These are phyloP conservation scores for Spencermartinsiella ligniputridi DNA, from an alignment of 1,139 yeast genomes.

Conservation along the genomic window DNA sequence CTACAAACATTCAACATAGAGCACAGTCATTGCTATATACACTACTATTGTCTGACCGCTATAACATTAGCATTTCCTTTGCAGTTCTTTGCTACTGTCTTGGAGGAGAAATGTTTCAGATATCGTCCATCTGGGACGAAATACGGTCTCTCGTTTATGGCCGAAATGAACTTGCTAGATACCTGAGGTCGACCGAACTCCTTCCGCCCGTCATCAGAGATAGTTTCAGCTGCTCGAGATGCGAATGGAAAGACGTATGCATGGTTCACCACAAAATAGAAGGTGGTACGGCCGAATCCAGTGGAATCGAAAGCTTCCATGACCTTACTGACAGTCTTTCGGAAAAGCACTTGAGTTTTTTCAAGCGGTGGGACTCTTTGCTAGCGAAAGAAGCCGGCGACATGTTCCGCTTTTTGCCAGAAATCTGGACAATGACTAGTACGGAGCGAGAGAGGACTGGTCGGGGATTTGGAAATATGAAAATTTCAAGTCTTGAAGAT, in stretches of 20 bases:
- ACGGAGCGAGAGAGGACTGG: constrained; percentile 60
- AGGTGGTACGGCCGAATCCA: constrained; percentile 49
- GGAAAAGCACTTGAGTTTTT: constrained; percentile 48
- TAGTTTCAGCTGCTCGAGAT: constrained; percentile 58
- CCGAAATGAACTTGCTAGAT: constrained; percentile 65
- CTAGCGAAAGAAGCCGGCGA: constrained; percentile 73
- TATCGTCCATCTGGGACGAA: constrained; percentile 40
- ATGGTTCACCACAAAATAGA: constrained; percentile 61
- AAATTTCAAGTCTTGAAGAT: constrained; percentile 13
- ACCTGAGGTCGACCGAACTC: constrained; percentile 40
- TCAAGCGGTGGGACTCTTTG: constrained; percentile 66
- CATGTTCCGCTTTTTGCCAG: constrained; percentile 49
- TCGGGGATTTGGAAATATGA: constrained; percentile 43
- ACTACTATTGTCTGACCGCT: constrained; percentile 71
- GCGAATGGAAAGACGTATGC: constrained; percentile 60
- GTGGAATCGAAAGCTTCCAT: constrained; percentile 33
- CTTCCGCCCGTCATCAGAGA: constrained; percentile 59
- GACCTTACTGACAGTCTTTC: constrained; percentile 50
- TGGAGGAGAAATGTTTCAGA: constrained; percentile 48
- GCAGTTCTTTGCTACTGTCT: constrained; percentile 75
- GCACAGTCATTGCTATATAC: constrained; percentile 91
- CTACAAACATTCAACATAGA: constrained; percentile 61
- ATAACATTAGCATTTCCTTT: constrained; percentile 59
- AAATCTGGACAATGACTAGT: constrained; percentile 65
- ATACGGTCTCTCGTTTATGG: constrained; percentile 62